These are phyloP conservation scores for Hyphodiscus sp. DNA, from an alignment of 2,329 filamentous ascomycete species.

Conservation along the genomic window DNA sequence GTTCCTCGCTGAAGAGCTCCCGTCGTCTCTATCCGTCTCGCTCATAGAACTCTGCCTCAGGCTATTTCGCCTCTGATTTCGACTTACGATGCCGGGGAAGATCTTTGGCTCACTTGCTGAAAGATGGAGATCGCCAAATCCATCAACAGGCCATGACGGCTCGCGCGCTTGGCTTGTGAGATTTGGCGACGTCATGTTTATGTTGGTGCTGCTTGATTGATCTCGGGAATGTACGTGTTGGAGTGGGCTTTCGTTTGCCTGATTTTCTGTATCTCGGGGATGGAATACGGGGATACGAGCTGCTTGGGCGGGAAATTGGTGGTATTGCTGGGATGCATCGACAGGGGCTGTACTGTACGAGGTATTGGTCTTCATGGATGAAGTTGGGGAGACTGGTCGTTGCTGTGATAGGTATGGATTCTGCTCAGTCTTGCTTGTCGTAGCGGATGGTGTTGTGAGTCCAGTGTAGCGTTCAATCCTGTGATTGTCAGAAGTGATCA, in stretches of 20 bases:
- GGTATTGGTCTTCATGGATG: conserved; percentile 29
- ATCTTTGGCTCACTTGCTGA: conserved; percentile 60
- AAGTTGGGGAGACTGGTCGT: conserved; percentile 27
- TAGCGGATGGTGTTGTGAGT: conserved; percentile 17
- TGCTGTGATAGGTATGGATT: conserved; percentile 14
- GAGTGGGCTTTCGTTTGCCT: conserved; percentile 9
- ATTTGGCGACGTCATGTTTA: conserved; percentile 13
- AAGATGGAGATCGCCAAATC: conserved; percentile 39
- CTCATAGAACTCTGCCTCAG: conserved; percentile 22
- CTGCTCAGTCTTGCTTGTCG: conserved; percentile 24
- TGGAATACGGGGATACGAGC: conserved; percentile 25
- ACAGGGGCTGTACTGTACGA: conserved; percentile 19
- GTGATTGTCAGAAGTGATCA: conserved; percentile 7
- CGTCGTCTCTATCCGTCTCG: conserved; percentile 19
- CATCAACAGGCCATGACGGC: conserved; percentile 33
- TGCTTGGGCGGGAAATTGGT: conserved; percentile 29
- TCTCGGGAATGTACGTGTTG: conserved; percentile 5
- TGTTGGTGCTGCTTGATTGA: conserved; percentile 5
- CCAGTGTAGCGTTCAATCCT: conserved; percentile 32
- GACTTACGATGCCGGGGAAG: conserved; percentile 62
- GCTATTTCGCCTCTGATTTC: conserved; percentile 25
- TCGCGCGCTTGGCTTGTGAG: conserved; percentile 27
- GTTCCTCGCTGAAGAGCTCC: not conserved
- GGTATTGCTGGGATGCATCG: conserved; percentile 22
- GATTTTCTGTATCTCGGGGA: conserved; percentile 15